A percentile compares a stretch with the other conserved stretches of the same genome.
These are phyloP conservation scores for Entoloma clypeatum DNA, from an alignment of 1,284 basidiomycete genomes.

Conservation along the genomic window DNA sequence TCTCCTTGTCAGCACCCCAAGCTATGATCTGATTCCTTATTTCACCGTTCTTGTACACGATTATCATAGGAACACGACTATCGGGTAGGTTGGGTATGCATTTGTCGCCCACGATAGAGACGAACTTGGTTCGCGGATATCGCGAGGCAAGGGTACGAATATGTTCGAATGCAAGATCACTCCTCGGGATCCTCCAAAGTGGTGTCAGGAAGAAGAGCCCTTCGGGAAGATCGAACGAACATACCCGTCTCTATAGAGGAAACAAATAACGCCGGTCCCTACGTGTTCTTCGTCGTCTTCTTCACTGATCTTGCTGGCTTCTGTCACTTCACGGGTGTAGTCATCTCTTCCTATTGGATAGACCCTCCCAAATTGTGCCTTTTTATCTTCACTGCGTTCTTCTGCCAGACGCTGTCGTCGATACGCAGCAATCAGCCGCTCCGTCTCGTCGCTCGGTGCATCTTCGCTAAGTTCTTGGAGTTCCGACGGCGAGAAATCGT, in stretches of 20 bases:
- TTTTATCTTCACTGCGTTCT: slow-evolving; percentile 58
- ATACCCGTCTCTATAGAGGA: slow-evolving; percentile 87
- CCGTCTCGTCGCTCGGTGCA: slow-evolving; percentile 70
- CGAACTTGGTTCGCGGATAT: slow-evolving; percentile 92
- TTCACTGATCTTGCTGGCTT: slow-evolving; percentile 76
- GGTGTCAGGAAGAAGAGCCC: not conserved
- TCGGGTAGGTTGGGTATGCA: slow-evolving; percentile 97
- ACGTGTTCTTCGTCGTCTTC: slow-evolving; percentile 60
- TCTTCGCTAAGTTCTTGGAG: slow-evolving; percentile 69
- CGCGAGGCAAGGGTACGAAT: slow-evolving; percentile 72
- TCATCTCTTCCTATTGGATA: slow-evolving; percentile 91
- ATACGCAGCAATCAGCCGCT: slow-evolving; percentile 71
- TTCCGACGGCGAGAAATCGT: slow-evolving; percentile 64
- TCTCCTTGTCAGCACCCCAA: slow-evolving; percentile 75
- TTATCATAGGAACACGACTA: slow-evolving; percentile 85
- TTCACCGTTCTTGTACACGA: slow-evolving; percentile 90
- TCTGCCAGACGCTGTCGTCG: slow-evolving; percentile 65
- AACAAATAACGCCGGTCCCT: slow-evolving; percentile 86
- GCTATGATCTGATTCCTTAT: slow-evolving; percentile 84
- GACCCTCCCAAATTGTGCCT: slow-evolving; percentile 79
- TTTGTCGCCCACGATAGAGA: slow-evolving; percentile 92
- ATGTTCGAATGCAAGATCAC: slow-evolving; percentile 72
- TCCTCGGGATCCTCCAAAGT: slow-evolving; percentile 64
- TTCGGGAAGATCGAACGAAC: slow-evolving; percentile 9
- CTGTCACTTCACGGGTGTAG: slow-evolving; percentile 93